Evolutionary conservation across 2,329 filamentous ascomycete species (phyloP).

Genomic region (Neonectria faginata): DNA sequence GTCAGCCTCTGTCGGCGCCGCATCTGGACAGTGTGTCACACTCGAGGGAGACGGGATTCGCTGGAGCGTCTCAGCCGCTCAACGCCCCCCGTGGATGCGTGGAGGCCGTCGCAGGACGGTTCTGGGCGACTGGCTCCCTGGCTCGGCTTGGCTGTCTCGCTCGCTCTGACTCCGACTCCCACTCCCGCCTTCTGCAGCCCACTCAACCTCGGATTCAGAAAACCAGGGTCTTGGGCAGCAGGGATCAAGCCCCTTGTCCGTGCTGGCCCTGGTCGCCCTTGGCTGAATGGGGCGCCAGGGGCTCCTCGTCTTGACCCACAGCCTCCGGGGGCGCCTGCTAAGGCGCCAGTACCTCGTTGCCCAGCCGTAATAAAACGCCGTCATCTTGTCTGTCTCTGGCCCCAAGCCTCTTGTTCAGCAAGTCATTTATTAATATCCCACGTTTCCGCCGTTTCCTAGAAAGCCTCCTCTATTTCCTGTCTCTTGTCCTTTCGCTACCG

Average conservation of each 20-base stretch:
- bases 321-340: conserved; percentile 36
- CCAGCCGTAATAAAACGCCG: conserved; percentile 40
- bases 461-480: conserved; percentile 1
- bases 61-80: conserved; percentile 33
- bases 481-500: conserved; percentile 20
- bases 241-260: conserved; percentile 30
- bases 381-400: conserved; percentile 11
- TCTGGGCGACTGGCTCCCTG: neutral
- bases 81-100: conserved; percentile 24
- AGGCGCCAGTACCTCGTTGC: conserved; percentile 28
- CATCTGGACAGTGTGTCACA: conserved; percentile 36
- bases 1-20: conserved; percentile 18
- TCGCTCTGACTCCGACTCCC: conserved; percentile 10
- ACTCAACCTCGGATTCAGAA: conserved; percentile 6
- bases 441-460: conserved; percentile 19
- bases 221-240: conserved; percentile 28
- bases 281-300: conserved; percentile 36
- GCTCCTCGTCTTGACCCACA: conserved; percentile 38
- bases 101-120: conserved; percentile 11
- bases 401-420: conserved; percentile 20
- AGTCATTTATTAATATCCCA: conserved; percentile 36
- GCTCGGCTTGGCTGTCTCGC: conserved; percentile 8
- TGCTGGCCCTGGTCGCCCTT: conserved; percentile 24
- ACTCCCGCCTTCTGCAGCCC: conserved; percentile 1
- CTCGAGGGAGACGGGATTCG: conserved; percentile 11